Conservation (phyloP, 2,329 filamentous ascomycete species). For the Pseudopyricularia javanii region DNA sequence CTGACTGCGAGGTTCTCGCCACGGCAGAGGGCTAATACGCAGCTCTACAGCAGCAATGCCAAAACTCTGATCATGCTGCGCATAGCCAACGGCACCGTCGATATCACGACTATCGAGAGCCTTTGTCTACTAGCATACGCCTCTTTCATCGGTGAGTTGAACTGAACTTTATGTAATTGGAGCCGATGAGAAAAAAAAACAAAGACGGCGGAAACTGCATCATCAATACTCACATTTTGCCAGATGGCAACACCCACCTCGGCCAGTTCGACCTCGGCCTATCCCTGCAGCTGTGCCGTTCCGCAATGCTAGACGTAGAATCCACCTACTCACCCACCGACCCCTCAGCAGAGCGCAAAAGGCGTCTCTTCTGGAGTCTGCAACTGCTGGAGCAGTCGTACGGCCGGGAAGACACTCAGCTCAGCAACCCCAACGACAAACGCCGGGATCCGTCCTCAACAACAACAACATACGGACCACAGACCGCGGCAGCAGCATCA, state of each 20-base stretch:
- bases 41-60: conserved; percentile 24
- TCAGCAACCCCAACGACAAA: conserved; percentile 1
- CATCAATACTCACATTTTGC: conserved; percentile 2
- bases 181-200: neutral
- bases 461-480: neutral
- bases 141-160: conserved; percentile 31
- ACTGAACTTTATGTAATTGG: too few relatives aligned
- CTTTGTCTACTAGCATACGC: conserved; percentile 36
- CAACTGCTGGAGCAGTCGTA: conserved; percentile 37
- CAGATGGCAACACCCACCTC: conserved; percentile 34
- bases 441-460: neutral
- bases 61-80: conserved; percentile 32
- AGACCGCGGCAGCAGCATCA: neutral
- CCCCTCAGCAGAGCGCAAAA: conserved; percentile 28
- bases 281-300: conserved; percentile 35
- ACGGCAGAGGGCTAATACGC: neutral
- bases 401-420: conserved; percentile 19
- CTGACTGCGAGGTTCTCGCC: neutral
- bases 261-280: conserved; percentile 38
- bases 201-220: too few relatives aligned
- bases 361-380: conserved; percentile 36
- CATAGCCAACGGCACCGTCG: conserved; percentile 36
- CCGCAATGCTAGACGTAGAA: conserved; percentile 33
- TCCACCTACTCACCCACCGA: conserved; percentile 23
- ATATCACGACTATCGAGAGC: conserved; percentile 35